Base-by-base conservation (phyloP, 345 rosid species). In the Lagerstroemia speciosa region DNA sequence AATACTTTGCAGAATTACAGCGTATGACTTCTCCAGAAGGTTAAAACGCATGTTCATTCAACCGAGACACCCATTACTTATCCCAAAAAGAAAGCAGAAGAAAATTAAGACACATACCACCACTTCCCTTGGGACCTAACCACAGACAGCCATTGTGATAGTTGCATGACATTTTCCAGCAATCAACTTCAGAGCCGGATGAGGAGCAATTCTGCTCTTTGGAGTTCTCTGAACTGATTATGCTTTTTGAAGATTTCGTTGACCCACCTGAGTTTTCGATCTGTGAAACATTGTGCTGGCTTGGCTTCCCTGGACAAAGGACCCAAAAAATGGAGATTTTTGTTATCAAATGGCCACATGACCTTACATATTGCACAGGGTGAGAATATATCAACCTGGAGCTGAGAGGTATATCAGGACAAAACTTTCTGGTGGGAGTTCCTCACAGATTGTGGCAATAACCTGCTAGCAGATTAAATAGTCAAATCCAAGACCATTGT, bases 381-480 rank as follows among this genome's bases (percentile, higher is more conserved):
- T 5, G 32, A 67, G 74, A 69, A 64, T 75, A 80, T 73, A 69
- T 52, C 50, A 72, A 94, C 99, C 99, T 69, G 96, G 80, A 41
- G 97, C 89, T 46, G 99, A 88, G 73, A 94, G 67, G 82, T 94
- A 91, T 69, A 94, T 64, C 61, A 94, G 78, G 89, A 88, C 77
- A 55, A 94, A 69, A 75, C 91, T 78, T 79, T 94, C 98, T 10
- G 88, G 85, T 70, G 88, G 89, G 38, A 94, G 96, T 79, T 89
- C 98, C 76, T 89, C 98, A 62, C 89, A 85, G 31, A 89, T 75
- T 71, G 93, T 94, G 29, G 99, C 98, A 75, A 94, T 78, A 68
- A 88, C 99, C 99, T 94, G 83, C 73, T 52, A 72, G 52, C 50
- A 75, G 65, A 71, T 37, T 16, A 41, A 41, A 60, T 22, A 58